phyloP scores from a whole-genome alignment of 495 filamentous ascomycete species.

The Pseudotulostoma volvatum region DNA sequence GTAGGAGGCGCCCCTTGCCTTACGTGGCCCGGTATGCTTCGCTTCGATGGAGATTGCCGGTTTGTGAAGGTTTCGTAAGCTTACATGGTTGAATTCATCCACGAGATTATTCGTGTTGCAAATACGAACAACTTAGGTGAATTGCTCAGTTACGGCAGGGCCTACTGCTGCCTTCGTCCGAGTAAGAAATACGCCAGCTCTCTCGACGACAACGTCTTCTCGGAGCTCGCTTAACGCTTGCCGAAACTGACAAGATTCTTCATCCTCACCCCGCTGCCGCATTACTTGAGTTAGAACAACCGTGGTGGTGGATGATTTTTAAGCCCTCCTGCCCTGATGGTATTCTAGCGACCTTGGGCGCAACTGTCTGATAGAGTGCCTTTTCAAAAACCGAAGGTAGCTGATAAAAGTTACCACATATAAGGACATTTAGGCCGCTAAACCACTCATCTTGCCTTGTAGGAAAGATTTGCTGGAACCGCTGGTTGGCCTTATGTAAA shows the following conservation, averaged over 20 bases:
- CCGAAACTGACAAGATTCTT: background rate
- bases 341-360: background rate
- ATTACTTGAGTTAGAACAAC: background rate
- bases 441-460: background rate
- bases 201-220: background rate
- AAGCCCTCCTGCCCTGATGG: background rate
- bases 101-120: background rate
- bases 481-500: background rate
- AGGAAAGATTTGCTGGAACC: background rate
- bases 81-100: background rate
- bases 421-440: background rate
- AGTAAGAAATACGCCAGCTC: background rate
- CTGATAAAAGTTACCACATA: background rate
- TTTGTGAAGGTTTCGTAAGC: background rate
- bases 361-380: background rate
- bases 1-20: too few species aligned
- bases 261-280: background rate
- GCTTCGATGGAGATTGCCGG: too few species aligned
- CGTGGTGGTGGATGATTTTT: background rate
- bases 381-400: background rate
- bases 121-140: background rate
- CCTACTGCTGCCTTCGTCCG: background rate
- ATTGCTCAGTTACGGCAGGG: background rate
- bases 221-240: background rate
- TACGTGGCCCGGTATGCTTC: too few species aligned